Base-by-base conservation (phyloP, 192 early-diverging fungal genomes). In the Pilaira anomala region DNA sequence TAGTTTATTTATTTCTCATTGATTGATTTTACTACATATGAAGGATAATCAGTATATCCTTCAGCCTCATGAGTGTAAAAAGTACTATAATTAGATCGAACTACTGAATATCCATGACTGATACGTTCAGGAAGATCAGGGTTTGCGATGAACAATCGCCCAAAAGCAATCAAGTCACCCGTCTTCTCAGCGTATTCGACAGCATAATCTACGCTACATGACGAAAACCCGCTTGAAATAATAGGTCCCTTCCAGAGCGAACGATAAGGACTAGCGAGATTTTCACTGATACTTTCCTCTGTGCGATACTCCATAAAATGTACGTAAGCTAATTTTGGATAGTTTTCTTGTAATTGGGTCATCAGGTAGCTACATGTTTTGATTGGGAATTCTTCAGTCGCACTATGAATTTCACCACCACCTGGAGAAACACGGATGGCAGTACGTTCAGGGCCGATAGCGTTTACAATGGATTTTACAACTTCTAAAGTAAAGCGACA, bases 281-380 rank as follows among this genome's bases (percentile, higher is more conserved):
- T 29, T 12, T 21, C 28, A n/a, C 16, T 36, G 28, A 88, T 93
- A 58, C 91, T 83, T 29, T 30, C 5, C 19, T 65, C 59, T 30
- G 40, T 13, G 9, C 74, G 56, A 21, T 65, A 16, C 21, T 75
- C 74, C 2, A 67, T 28, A 25, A 75, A 67, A 46, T 70, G 71
- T 9, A 75, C 18, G 28, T 75, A 75, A 28, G 71, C 74, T 14
- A 75, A 57, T 1, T 67, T 21, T 21, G 74, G 70, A 25, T 62
- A 40, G 2, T 52, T 25, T 16, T 72, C 33, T 50, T 75, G 58
- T 25, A 75, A 40, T 51, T 67, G 59, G 1, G 48, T 18, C 3
- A 26, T 48, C 3, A 75, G 0, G 40, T 66, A 62, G 1, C 46
- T 14, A 63, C 70, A 75, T 21, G 72, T 74, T 7, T 48, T 54